Percentiles rank a stretch among this genome's conserved stretches.
These are phyloP conservation scores for Epichloe brachyelytri DNA, from an alignment of 2,329 filamentous ascomycete species.

Conservation along the genomic window DNA sequence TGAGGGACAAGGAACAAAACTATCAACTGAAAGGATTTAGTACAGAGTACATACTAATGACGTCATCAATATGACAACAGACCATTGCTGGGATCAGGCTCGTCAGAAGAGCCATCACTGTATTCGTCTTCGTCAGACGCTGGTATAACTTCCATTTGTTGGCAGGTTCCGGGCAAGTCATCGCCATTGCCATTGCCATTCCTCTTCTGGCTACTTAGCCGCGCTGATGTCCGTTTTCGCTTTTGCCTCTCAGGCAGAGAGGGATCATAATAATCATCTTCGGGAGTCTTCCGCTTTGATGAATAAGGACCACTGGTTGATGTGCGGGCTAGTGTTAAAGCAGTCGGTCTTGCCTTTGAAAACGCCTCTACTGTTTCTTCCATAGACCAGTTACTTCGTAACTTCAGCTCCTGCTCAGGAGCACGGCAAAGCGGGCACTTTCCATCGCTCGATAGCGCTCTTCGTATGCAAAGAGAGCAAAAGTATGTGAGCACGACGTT, in stretches of 20 bases:
- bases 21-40: constrained; percentile 41
- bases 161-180: not conserved
- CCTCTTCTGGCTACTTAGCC: constrained; percentile 30
- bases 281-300: constrained; percentile 40
- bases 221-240: constrained; percentile 38
- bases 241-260: constrained; percentile 26
- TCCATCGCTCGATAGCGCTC: constrained; percentile 68
- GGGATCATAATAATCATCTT: constrained; percentile 17
- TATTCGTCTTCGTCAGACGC: constrained; percentile 9
- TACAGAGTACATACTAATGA: not conserved
- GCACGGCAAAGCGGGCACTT: constrained; percentile 78
- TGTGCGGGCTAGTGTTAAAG: constrained; percentile 51
- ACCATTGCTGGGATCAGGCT: constrained; percentile 17
- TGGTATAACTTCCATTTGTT: not conserved
- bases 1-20: constrained; percentile 71
- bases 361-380: constrained; percentile 79
- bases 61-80: constrained; percentile 8
- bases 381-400: constrained; percentile 74
- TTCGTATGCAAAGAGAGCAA: constrained; percentile 87
- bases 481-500: constrained; percentile 88
- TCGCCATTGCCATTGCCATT: constrained; percentile 15
- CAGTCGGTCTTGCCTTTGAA: constrained; percentile 44
- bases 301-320: constrained; percentile 2
- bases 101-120: constrained; percentile 15
- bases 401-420: constrained; percentile 67